phyloP scores from a whole-genome alignment of 2,329 filamentous ascomycete genomes.

The Ascochyta koolunga region DNA sequence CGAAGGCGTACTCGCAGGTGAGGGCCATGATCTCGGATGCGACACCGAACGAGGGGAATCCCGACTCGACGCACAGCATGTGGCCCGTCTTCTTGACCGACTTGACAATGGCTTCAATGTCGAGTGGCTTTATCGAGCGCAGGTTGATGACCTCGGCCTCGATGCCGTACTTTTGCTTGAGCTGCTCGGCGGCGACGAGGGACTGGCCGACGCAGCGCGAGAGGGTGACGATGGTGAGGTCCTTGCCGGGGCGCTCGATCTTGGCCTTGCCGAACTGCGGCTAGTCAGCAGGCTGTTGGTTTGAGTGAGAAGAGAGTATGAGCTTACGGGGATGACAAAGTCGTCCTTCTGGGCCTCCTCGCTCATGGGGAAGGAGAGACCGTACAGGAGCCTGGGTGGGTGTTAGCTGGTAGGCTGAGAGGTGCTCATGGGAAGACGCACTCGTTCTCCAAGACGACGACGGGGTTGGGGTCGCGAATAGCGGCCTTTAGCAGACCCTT shows the following conservation, averaged over 20 bases:
- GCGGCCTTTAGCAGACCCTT: conserved; percentile 98
- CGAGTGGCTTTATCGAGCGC: conserved; percentile 94
- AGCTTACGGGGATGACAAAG: conserved; percentile 79
- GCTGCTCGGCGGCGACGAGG: conserved; percentile 82
- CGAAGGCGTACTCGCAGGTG: conserved; percentile 96
- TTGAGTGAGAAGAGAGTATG: background rate
- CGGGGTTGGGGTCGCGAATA: conserved; percentile 97
- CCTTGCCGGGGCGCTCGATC: conserved; percentile 94
- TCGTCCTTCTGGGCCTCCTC: conserved; percentile 94
- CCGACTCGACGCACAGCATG: conserved; percentile 90
- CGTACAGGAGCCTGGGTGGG: conserved; percentile 74
- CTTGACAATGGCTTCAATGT: conserved; percentile 92
- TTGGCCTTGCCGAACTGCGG: conserved; percentile 90
- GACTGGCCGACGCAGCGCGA: conserved; percentile 96
- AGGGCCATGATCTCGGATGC: conserved; percentile 90
- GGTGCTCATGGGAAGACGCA: conserved; percentile 26
- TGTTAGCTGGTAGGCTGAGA: conserved; percentile 17
- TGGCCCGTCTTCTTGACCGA: conserved; percentile 98
- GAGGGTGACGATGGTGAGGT: conserved; percentile 91
- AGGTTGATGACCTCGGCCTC: conserved; percentile 98
- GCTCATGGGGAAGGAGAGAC: conserved; percentile 94
- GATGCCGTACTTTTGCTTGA: conserved; percentile 96
- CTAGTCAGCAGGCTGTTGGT: conserved; percentile 16
- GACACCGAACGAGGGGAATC: conserved; percentile 94
- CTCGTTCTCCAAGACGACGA: conserved; percentile 69